Conservation (phyloP, 164 flowering plant species). For the Cinnamomum micranthum region DNA sequence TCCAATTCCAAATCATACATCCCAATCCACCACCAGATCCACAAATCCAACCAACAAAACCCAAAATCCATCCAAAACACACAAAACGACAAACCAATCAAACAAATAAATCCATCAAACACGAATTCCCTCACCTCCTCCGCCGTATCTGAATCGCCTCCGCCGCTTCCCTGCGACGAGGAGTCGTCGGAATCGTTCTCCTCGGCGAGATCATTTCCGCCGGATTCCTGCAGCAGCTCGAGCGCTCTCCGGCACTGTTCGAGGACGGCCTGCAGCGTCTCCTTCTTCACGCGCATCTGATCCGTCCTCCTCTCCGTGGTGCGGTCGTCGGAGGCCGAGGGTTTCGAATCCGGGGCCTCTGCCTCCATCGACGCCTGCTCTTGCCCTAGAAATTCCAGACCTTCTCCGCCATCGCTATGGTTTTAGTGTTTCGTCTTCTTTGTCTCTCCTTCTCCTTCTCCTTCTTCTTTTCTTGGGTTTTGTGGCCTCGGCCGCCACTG, state of each 20-base stretch:
- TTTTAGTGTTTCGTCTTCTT: neutral
- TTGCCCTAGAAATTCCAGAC: neutral
- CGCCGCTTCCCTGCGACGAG: slow-evolving; percentile 1
- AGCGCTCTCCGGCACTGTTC: slow-evolving; percentile 80
- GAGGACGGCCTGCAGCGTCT: slow-evolving; percentile 67
- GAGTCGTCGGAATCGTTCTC: slow-evolving; percentile 13
- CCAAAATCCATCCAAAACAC: neutral
- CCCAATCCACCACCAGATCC: neutral
- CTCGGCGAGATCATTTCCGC: slow-evolving; percentile 14
- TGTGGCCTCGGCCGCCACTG: no score
- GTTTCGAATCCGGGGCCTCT: neutral
- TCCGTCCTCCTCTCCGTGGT: slow-evolving; percentile 2
- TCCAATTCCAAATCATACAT: neutral
- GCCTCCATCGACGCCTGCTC: neutral
- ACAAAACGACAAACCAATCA: neutral
- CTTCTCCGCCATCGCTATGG: neutral
- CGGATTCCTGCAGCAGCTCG: slow-evolving; percentile 40
- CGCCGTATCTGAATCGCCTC: slow-evolving; percentile 31
- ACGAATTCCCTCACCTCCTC: slow-evolving; percentile 26
- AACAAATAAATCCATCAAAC: no score
- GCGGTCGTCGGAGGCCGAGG: neutral
- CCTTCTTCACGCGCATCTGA: slow-evolving; percentile 41
- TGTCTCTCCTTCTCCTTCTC: neutral
- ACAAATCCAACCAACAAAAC: neutral
- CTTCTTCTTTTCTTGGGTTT: neutral